A percentile compares a stretch with the other conserved stretches of the same genome.
These are phyloP conservation scores for Alternaria ethzedia DNA, from an alignment of 2,329 filamentous ascomycete genomes.

Conservation along the genomic window DNA sequence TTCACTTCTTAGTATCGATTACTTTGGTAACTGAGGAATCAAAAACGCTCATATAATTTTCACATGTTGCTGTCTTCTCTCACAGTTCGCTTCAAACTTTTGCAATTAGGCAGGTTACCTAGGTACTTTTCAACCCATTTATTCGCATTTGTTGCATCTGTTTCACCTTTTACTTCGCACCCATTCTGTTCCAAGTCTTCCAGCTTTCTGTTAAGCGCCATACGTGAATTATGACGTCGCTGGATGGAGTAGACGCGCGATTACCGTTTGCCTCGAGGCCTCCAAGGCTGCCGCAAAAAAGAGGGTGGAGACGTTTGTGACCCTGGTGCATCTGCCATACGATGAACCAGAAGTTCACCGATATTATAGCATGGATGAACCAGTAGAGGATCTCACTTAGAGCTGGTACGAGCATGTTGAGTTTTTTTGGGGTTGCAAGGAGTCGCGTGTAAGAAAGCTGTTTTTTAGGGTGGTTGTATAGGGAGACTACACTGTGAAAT, in stretches of 20 bases:
- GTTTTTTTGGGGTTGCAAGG: neutral
- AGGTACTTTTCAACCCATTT: neutral
- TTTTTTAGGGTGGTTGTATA: neutral
- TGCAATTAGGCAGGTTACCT: neutral
- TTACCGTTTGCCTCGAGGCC: neutral
- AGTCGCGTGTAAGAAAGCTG: neutral
- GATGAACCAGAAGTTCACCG: neutral
- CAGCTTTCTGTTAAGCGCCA: neutral
- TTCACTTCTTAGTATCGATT: neutral
- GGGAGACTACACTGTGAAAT: neutral
- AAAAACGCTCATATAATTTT: neutral
- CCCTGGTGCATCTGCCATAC: neutral
- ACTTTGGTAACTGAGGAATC: neutral
- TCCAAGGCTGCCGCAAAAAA: neutral
- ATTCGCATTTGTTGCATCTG: neutral
- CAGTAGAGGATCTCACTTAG: neutral
- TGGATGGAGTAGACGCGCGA: neutral
- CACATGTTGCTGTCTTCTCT: neutral
- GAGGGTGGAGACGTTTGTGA: neutral
- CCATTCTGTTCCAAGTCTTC: neutral
- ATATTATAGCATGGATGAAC: neutral
- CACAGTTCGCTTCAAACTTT: neutral
- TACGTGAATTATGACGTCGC: neutral
- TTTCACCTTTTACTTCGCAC: neutral
- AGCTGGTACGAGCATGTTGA: neutral